Evolutionary conservation across 139 green algal species (phyloP), one percentile per base, ranked within the genome.

Genomic region (Bryopsis sp.): DNA sequence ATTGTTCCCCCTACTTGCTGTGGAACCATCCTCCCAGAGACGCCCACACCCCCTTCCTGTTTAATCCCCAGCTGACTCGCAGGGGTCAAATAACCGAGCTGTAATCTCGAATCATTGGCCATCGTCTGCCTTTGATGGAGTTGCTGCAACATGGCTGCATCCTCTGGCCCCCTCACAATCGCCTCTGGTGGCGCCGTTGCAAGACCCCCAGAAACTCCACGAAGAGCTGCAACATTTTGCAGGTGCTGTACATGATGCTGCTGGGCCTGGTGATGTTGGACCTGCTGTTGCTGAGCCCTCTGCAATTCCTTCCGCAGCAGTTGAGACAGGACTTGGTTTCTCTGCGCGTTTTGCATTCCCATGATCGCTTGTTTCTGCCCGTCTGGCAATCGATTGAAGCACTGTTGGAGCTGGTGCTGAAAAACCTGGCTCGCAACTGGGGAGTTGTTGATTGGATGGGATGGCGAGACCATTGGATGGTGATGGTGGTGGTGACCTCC

Each of bases 401-500:
- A 26, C 19, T 54, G 43, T 54, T 11, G 15, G 15, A 54, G 43
- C 43, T 26, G 19, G 15, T 54, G 43, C 15, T 54, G 43, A 54
- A 19, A 26, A 19, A 19, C 43, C 11, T 54, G 43, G 43, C 11
- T 26, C 43, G 43, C 43, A 26, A 19, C 15, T 26, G 11, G 11
- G 43, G 43, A 11, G 43, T 26, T 54, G 43, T 54, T 11, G 43
- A 19, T 11, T 54, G 43, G 15, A 26, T 11, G 19, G 43, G 15
- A 54, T 54, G 43, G 43, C 19, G 43, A 54, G 43, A 54, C 11
- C 43, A 54, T 54, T 54, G 11, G 43, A 54, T 76, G 62, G 22
- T 59, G 36, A 22, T 68, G 59, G n/a, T 58, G 33, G 32, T 64
- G 64, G 26, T 74, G n/a, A n/a, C n/a, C n/a, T n/a, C n/a, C n/a